Evolutionary conservation across 116 monocot species (phyloP), one percentile per base, ranked within the genome.

Genomic region (Posidonia oceanica): DNA sequence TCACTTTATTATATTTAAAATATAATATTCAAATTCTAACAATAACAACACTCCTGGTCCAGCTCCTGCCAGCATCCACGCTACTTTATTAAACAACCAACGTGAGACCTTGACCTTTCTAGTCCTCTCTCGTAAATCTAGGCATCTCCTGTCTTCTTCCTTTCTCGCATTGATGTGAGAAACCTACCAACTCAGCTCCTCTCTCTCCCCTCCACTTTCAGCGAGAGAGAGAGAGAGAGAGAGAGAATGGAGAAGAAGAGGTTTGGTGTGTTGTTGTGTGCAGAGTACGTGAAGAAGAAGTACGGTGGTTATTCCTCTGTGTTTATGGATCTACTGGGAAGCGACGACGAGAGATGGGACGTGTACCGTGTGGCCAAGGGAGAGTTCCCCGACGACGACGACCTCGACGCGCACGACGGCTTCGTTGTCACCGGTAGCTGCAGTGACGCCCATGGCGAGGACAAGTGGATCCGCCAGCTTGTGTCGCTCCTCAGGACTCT

Each of bases 351-450:
- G 78, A 54, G 16, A 3, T 92, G 92, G 92, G 83, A 82, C 48
- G 61, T 86, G n/a, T 92, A 67, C 82, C 72, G 76, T 16, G 86
- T 79, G 10, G 59, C 52, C 44, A 53, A 67, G 23, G 93, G 93
- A 22, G 80, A 88, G 48, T 80, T 93, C 15, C 93, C 92, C 16
- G 63, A 29, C 29, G 74, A 66, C 36, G 84, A 66, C 7, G 78
- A 65, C 8, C 66, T 81, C 51, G 73, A 44, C 7, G 21, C 11
- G 29, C 80, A 82, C 70, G 86, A 88, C 67, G 93, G 86, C 22
- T 88, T 93, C 75, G 86, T 93, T 42, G 54, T 93, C 72, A 77
- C 84, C 44, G 93, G 93, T 0, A 93, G 93, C 84, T 81, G 82
- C 71, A 81, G 70, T 69, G 93, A 93, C 64, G 93, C 93, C 17